phyloP scores from a whole-genome alignment of 139 green algal species.

The Micractinium sp. region DNA sequence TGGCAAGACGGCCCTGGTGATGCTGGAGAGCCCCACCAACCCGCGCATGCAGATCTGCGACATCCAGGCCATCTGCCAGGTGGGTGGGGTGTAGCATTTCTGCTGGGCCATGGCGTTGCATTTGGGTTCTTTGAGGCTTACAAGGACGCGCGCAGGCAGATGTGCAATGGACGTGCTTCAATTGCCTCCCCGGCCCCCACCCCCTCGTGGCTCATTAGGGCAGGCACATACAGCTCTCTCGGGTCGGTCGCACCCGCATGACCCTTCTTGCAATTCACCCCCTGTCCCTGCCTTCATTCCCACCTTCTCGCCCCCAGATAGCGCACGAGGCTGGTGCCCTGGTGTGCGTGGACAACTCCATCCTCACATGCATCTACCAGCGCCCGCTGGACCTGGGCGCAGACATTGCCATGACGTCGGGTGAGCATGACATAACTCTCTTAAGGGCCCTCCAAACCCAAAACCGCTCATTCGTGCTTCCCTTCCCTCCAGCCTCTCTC shows the following conservation, averaged over 20 bases:
- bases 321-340: slow-evolving; percentile 85
- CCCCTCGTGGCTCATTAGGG: no score
- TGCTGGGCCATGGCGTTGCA: not conserved
- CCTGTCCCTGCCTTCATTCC: not conserved
- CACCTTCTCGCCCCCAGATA: slow-evolving; percentile 28
- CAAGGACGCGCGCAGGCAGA: no score
- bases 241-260: no score
- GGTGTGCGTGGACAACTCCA: slow-evolving; percentile 96
- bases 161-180: no score
- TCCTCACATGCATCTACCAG: slow-evolving; percentile 92
- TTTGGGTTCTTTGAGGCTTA: no score
- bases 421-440: no score
- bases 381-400: slow-evolving; percentile 86
- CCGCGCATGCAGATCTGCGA: slow-evolving; percentile 97
- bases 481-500: no score
- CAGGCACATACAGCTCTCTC: no score
- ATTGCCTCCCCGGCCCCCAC: no score
- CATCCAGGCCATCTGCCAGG: slow-evolving; percentile 74
- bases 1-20: slow-evolving; percentile 89
- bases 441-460: no score
- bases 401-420: slow-evolving; percentile 97
- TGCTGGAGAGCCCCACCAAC: slow-evolving; percentile 99
- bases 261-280: not conserved
- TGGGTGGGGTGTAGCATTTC: not conserved
- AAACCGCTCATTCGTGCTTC: no score